Conservation (phyloP, 2,329 filamentous ascomycete species). For the Xylaria sp. region DNA sequence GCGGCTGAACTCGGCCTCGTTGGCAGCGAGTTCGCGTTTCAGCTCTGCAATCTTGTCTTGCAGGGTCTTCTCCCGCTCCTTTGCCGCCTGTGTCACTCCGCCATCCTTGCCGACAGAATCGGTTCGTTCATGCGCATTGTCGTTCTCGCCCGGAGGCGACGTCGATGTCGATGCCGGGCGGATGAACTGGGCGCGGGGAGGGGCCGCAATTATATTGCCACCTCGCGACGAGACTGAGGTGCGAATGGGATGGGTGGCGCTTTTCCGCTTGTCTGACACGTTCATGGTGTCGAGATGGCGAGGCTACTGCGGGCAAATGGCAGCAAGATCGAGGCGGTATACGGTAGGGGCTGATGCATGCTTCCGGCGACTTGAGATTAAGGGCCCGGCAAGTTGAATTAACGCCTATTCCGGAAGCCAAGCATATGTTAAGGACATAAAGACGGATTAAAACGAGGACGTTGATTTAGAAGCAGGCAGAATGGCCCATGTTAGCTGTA, state of each 20-base stretch:
- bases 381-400: background rate
- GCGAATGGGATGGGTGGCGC: conserved; percentile 48
- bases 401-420: conserved; percentile 5
- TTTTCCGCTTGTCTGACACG: conserved; percentile 58
- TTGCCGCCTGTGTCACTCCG: conserved; percentile 39
- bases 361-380: conserved; percentile 8
- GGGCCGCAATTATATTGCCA: conserved; percentile 53
- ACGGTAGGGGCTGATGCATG: conserved; percentile 31
- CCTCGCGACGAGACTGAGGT: conserved; percentile 47
- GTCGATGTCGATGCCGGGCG: conserved; percentile 47
- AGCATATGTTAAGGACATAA: background rate
- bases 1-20: conserved; percentile 64
- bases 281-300: conserved; percentile 50
- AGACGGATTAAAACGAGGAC: background rate
- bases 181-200: conserved; percentile 55
- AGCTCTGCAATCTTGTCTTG: conserved; percentile 63
- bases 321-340: conserved; percentile 24
- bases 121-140: conserved; percentile 36
- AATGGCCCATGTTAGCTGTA: conserved; percentile 13
- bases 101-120: conserved; percentile 41
- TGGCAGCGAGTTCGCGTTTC: conserved; percentile 61
- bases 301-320: conserved; percentile 23
- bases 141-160: conserved; percentile 49
- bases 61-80: conserved; percentile 47
- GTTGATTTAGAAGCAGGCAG: background rate